A percentile compares a stretch with the other conserved stretches of the same genome.
Evolutionary conservation across 306 rosid genomes (phyloP).

Genomic region (Quercus gilva): DNA sequence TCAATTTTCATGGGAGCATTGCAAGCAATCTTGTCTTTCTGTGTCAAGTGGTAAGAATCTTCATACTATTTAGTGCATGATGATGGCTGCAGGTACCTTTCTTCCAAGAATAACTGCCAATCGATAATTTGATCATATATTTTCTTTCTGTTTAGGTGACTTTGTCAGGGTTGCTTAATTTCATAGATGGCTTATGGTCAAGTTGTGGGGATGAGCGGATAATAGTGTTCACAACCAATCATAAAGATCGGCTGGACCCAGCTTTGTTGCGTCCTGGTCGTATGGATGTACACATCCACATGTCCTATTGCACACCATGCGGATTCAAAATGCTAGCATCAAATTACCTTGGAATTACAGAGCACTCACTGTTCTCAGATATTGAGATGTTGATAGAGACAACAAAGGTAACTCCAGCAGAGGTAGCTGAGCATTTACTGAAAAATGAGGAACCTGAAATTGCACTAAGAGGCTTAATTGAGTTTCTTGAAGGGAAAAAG

Average conservation of each 20-base stretch:
- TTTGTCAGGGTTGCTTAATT: slow-evolving; percentile 31
- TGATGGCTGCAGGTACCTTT: background rate
- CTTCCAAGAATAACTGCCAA: background rate
- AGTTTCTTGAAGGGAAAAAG: slow-evolving; percentile 26
- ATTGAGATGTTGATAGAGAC: slow-evolving; percentile 15
- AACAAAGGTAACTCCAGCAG: slow-evolving; percentile 13
- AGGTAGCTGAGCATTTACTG: slow-evolving; percentile 26
- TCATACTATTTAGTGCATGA: too few relatives aligned
- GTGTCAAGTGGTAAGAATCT: too few relatives aligned
- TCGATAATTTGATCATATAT: background rate
- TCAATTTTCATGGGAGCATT: background rate
- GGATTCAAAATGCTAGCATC: slow-evolving; percentile 27
- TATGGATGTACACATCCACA: slow-evolving; percentile 36
- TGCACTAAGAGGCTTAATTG: slow-evolving; percentile 17
- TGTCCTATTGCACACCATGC: slow-evolving; percentile 23
- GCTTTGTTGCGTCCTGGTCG: slow-evolving; percentile 37
- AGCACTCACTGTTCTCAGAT: slow-evolving; percentile 20
- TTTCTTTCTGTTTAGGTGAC: slow-evolving; percentile 8
- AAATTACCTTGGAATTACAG: slow-evolving; percentile 14
- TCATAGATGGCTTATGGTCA: slow-evolving; percentile 38
- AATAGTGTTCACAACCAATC: slow-evolving; percentile 31
- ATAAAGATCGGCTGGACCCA: slow-evolving; percentile 22
- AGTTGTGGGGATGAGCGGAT: slow-evolving; percentile 36
- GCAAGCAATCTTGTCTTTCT: background rate
- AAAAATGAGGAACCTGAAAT: slow-evolving; percentile 28